Evolutionary conservation across 192 early-diverging fungal species (phyloP), one percentile per base, ranked within the genome.

Genomic region (Coemansia sp.): DNA sequence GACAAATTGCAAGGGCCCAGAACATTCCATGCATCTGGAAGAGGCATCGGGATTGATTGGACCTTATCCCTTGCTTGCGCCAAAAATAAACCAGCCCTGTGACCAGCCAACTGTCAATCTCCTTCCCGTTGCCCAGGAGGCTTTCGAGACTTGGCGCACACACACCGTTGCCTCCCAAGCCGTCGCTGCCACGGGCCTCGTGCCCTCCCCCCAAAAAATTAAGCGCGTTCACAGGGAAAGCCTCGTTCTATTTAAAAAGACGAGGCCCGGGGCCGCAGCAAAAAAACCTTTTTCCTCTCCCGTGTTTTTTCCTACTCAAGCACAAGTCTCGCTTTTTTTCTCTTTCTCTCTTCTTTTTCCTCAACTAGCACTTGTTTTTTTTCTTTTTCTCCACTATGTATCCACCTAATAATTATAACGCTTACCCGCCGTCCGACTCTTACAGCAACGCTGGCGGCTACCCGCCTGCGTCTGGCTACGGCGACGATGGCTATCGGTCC

Each of bases 371-470:
- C 26, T 47, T 62, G 16, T 47, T 47, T n/a, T 7, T 37, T 41
- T 52, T 47, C 28, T 31, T 41, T n/a, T 26, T 13, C 26, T 38
- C 13, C 16, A 56, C 4, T 28, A 68, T 68, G 66, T 74, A 68
- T 61, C 71, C 71, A 37, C 71, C 64, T 28, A 48, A 36, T 34
- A 50, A 59, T 42, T 58, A 59, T 43, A 48, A 48, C 41, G 39
- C 23, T 28, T 62, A 68, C 12, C 48, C 48, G 48, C 48, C 48
- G 3, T 26, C 20, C 18, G 21, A 20, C 36, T 35, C 50, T 11
- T 65, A 63, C 53, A 47, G 38, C 35, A 31, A 43, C 6, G 31
- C 35, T 21, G 43, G 59, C n/a, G 57, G 69, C 39, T 66, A 73
- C 52, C 67, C 67, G 11, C 64, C 67, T 6, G 23, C 55, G n/a